Conservation (phyloP, 2,329 filamentous ascomycete genomes). For the Exserohilum rostratum region DNA sequence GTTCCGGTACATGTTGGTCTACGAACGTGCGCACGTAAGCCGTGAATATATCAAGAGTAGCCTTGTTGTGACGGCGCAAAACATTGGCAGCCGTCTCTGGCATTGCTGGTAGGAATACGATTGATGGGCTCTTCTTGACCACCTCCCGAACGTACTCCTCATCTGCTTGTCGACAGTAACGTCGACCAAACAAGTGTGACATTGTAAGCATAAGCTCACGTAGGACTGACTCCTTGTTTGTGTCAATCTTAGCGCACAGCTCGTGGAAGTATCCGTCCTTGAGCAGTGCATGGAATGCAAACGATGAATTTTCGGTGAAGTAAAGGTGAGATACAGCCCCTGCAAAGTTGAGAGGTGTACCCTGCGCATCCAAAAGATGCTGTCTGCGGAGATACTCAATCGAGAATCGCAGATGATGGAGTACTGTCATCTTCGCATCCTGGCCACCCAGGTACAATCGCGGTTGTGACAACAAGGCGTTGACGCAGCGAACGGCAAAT, state of each 20-base stretch:
- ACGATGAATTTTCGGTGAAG: slow-evolving; percentile 75
- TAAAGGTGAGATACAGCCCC: slow-evolving; percentile 74
- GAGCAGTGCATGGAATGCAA: slow-evolving; percentile 77
- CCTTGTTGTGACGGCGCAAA: slow-evolving; percentile 66
- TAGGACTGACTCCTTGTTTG: slow-evolving; percentile 57
- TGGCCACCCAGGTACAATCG: slow-evolving; percentile 73
- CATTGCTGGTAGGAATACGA: slow-evolving; percentile 69
- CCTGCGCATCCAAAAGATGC: slow-evolving; percentile 65
- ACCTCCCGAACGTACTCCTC: slow-evolving; percentile 55
- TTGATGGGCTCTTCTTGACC: slow-evolving; percentile 64
- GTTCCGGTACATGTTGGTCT: slow-evolving; percentile 63
- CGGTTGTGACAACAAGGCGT: slow-evolving; percentile 72
- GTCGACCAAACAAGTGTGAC: slow-evolving; percentile 72
- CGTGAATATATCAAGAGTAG: slow-evolving; percentile 70
- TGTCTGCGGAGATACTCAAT: slow-evolving; percentile 79
- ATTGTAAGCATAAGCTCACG: slow-evolving; percentile 71
- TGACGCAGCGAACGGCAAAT: slow-evolving; percentile 67
- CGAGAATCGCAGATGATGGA: slow-evolving; percentile 79
- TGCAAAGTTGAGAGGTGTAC: slow-evolving; percentile 74
- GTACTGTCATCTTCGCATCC: slow-evolving; percentile 69
- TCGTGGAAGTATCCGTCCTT: slow-evolving; percentile 72
- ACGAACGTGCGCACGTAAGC: slow-evolving; percentile 73
- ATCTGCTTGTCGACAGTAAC: slow-evolving; percentile 56
- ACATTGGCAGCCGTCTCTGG: slow-evolving; percentile 63
- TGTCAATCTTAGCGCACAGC: slow-evolving; percentile 64